Evolutionary conservation across 331 rosid genomes (phyloP).

Genomic region (Pyrus hybrid): DNA sequence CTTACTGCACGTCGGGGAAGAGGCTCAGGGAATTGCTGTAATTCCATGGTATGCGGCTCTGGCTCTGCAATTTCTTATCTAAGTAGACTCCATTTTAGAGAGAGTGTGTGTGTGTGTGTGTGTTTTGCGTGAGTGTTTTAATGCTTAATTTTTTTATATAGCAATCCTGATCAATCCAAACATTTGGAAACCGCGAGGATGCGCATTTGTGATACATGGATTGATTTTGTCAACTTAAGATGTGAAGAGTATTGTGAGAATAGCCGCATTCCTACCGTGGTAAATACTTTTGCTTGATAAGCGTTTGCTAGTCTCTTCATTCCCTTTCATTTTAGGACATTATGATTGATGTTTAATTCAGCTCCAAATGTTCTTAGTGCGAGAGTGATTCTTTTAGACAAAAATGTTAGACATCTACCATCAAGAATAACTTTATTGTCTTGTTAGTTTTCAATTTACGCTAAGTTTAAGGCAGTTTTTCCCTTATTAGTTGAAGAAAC

Average conservation of each 20-base stretch:
- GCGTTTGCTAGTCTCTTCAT: neutral
- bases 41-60: constrained; percentile 49
- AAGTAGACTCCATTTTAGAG: neutral
- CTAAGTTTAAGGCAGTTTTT: neutral
- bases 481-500: neutral
- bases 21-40: constrained; percentile 76
- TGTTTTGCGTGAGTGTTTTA: no score
- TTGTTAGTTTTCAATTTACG: neutral
- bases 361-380: no score
- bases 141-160: neutral
- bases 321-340: neutral
- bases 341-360: no score
- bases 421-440: neutral
- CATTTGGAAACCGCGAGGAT: constrained; percentile 97
- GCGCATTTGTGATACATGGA: constrained; percentile 73
- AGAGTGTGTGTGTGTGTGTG: no score
- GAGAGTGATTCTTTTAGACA: no score
- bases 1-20: constrained; percentile 64
- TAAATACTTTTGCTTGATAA: neutral
- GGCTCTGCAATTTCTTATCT: neutral
- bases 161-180: constrained; percentile 94
- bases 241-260: constrained; percentile 80
- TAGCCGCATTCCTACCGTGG: constrained; percentile 92
- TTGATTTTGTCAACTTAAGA: constrained; percentile 86
- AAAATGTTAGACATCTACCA: no score